Conservation (phyloP, 768 basidiomycete genomes). For the Cantharellus cinnabarinus region DNA sequence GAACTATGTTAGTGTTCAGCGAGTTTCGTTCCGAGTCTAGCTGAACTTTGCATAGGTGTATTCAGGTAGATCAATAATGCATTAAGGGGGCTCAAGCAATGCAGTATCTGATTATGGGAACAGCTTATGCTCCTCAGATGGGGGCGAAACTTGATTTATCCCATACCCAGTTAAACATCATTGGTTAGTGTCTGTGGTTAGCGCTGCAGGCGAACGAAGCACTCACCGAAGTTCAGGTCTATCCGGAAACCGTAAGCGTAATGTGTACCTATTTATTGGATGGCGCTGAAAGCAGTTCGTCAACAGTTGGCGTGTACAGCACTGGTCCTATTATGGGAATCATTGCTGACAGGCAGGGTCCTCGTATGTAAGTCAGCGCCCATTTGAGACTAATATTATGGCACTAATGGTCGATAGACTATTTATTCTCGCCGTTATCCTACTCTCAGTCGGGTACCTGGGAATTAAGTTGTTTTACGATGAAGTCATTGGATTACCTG, state of each 20-base stretch:
- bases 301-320: conserved; percentile 51
- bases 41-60: not conserved
- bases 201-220: not conserved
- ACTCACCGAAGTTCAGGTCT: conserved; percentile 14
- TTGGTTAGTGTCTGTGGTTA: conserved; percentile 22
- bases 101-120: not conserved
- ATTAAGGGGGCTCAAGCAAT: not conserved
- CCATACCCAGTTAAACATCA: conserved; percentile 65
- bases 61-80: not conserved
- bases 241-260: conserved; percentile 47
- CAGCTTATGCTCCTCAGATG: conserved; percentile 76
- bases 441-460: conserved; percentile 49
- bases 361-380: conserved; percentile 22
- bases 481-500: conserved; percentile 22
- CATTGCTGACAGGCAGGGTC: conserved; percentile 55
- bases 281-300: not conserved
- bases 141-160: conserved; percentile 52
- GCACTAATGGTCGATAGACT: not conserved
- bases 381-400: not conserved
- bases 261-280: not conserved
- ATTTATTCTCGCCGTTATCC: conserved; percentile 35
- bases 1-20: not conserved
- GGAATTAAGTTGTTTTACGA: conserved; percentile 54
- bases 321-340: conserved; percentile 63
- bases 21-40: not conserved